Evolutionary conservation across 352 stramenopile genomes (phyloP).

Genomic region (Peronospora destructor): DNA sequence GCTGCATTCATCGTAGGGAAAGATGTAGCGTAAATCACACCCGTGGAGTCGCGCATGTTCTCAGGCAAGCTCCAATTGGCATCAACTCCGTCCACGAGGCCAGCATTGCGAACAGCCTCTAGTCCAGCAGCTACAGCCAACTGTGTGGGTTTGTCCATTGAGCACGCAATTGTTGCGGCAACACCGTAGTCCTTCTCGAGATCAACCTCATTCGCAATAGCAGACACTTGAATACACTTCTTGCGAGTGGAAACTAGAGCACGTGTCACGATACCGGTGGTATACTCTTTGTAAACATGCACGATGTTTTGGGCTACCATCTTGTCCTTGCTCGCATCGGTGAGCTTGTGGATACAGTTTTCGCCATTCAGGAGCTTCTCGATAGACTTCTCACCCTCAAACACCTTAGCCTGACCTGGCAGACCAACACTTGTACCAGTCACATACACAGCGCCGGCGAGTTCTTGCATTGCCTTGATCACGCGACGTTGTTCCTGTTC

Average conservation of each 20-base stretch:
- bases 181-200: conserved; percentile 80
- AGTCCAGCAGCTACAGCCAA: conserved; percentile 92
- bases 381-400: conserved; percentile 79
- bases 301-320: conserved; percentile 93
- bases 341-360: conserved; percentile 86
- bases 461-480: conserved; percentile 37
- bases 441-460: conserved; percentile 75
- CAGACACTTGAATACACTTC: conserved; percentile 88
- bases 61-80: conserved; percentile 87
- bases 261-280: conserved; percentile 37
- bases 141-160: conserved; percentile 93
- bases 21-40: conserved; percentile 93
- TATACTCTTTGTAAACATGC: conserved; percentile 53
- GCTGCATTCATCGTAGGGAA: conserved; percentile 94
- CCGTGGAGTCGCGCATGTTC: conserved; percentile 78
- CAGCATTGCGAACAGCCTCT: conserved; percentile 89
- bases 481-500: conserved; percentile 18
- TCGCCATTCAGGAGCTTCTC: conserved; percentile 84
- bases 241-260: conserved; percentile 35
- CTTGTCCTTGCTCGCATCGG: conserved; percentile 50
- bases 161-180: conserved; percentile 78
- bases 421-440: conserved; percentile 88
- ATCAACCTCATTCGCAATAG: conserved; percentile 73
- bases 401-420: conserved; percentile 59
- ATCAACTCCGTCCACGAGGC: conserved; percentile 52